Percentiles rank a stretch among this genome's conserved stretches.
Evolutionary conservation across 345 rosid species (phyloP).

Genomic region (Eucalyptus virginea): DNA sequence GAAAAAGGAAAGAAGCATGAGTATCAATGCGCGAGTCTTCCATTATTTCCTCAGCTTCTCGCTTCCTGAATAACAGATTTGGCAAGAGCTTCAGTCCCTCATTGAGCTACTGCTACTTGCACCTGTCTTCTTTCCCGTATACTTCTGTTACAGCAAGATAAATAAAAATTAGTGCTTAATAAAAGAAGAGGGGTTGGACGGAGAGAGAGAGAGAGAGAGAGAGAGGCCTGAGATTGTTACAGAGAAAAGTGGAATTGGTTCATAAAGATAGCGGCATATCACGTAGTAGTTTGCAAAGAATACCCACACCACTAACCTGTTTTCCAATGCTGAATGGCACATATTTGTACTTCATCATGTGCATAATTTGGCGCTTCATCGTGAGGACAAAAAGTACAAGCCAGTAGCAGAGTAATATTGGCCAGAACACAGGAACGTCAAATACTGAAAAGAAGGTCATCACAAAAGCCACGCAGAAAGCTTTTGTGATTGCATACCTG

Average conservation of each 20-base stretch:
- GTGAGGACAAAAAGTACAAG: constrained; percentile 60
- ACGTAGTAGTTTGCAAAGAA: background rate
- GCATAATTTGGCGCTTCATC: constrained; percentile 62
- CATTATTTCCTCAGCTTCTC: background rate
- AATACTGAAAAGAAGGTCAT: constrained; percentile 66
- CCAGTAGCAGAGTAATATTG: constrained; percentile 70
- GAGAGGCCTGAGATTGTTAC: background rate
- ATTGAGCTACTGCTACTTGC: constrained; percentile 11
- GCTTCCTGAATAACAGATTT: background rate
- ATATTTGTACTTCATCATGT: constrained; percentile 61
- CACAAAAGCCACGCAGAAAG: constrained; percentile 55
- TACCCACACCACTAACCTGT: constrained; percentile 17
- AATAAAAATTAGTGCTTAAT: background rate
- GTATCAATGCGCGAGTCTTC: background rate
- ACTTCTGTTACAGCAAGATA: constrained; percentile 14
- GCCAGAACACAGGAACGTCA: constrained; percentile 92
- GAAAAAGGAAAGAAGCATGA: background rate
- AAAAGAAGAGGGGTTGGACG: background rate
- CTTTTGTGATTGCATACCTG: constrained; percentile 72
- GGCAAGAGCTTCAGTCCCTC: constrained; percentile 14
- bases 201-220: background rate
- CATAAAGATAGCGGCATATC: background rate
- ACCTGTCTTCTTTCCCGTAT: constrained; percentile 13
- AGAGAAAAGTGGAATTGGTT: background rate
- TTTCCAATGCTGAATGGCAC: constrained; percentile 52